Evolutionary conservation across 305 asterid species (phyloP), one percentile per base, ranked within the genome.

Genomic region (Fraxinus sp.): DNA sequence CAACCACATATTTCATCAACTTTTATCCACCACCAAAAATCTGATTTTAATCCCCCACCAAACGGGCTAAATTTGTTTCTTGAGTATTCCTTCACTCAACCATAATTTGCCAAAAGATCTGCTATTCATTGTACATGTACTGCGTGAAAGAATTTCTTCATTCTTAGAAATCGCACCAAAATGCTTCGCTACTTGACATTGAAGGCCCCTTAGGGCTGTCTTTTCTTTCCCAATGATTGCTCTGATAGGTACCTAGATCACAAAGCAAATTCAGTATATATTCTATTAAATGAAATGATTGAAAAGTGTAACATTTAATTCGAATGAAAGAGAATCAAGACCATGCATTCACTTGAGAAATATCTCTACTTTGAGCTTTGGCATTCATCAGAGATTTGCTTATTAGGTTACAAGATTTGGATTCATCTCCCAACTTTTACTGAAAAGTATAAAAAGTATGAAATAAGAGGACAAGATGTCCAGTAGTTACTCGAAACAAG

Each of bases 221-320:
- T 84, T 76, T 83, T 82, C 77, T 81, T 39, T 64, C 74, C 87
- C 52, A 74, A 68, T 16, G 84, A 86, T 66, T 84, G 88, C 84
- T 84, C 86, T 4, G 86, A 82, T 62, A 86, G 79, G 78, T 90
- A 91, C 88, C 93, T 91, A 75, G 33, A 79, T 83, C 71, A 76
- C 81, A 74, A 81, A 16, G 46, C 14, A 52, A 35, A 66, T 24
- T 66, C 32, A 66, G 36, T 3, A 9, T 66, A 4, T 26, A 66
- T 71, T 71, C 26, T 32, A 33, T 16, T 33, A 71, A 28, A 37
- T n/a, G 46, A n/a, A 22, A 70, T n/a, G 49, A 7, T 26, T 70
- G 78, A 26, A 44, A 68, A 68, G 66, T 13, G 5, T 13, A 18
- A 39, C 18, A 59, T 36, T 62, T 11, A 36, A 62, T 59, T 39